phyloP scores from a whole-genome alignment of 225 moss, liverwort and hornwort genomes.

The Polytrichum commune region DNA sequence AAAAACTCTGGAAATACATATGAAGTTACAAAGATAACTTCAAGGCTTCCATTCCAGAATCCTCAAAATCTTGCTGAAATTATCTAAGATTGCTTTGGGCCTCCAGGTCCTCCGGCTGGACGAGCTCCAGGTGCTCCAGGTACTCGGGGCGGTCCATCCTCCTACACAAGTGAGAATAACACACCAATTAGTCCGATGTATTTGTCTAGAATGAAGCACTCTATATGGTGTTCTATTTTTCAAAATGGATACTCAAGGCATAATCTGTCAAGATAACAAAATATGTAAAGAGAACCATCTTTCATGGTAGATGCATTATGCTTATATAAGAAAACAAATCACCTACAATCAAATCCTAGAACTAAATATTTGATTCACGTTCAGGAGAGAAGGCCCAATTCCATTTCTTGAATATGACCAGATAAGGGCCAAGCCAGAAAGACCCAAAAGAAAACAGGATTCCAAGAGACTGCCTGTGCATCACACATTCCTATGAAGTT shows the following conservation, averaged over 20 bases:
- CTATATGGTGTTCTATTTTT: too few relatives aligned
- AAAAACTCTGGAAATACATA: too few relatives aligned
- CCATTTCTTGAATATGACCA: neutral
- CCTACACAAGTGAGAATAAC: slow-evolving; percentile 12
- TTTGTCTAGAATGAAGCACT: too few relatives aligned
- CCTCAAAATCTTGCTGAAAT: too few relatives aligned
- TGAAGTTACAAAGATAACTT: too few relatives aligned
- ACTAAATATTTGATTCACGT: neutral
- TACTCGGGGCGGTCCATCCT: slow-evolving; percentile 44
- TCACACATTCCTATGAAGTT: neutral
- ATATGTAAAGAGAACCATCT: neutral
- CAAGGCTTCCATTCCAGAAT: too few relatives aligned
- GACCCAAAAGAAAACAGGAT: neutral
- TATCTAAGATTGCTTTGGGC: slow-evolving; percentile 4
- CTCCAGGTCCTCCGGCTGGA: slow-evolving; percentile 26
- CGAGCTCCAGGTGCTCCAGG: slow-evolving; percentile 47
- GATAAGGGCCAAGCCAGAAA: too few relatives aligned
- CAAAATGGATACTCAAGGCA: too few relatives aligned
- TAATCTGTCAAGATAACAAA: neutral
- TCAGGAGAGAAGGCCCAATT: too few relatives aligned
- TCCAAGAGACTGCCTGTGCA: neutral
- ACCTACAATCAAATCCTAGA: neutral
- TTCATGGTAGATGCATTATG: neutral
- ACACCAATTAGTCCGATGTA: neutral
- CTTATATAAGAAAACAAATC: too few relatives aligned